Percentiles rank a stretch among this genome's conserved stretches.
These are phyloP conservation scores for Fennellomyces sp. DNA, from an alignment of 371 early-diverging fungal genomes.

Conservation along the genomic window DNA sequence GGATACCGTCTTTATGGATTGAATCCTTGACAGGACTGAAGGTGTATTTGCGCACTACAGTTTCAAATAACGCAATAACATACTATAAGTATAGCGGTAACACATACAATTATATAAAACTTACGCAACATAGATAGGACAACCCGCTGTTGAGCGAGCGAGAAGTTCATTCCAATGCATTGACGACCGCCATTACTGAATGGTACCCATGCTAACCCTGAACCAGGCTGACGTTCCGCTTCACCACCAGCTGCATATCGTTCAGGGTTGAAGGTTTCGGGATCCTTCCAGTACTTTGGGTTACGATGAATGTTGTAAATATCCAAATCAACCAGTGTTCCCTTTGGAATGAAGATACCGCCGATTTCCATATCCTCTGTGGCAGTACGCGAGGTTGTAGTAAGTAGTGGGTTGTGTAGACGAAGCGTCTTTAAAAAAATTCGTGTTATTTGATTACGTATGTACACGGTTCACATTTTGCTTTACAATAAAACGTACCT, in stretches of 20 bases:
- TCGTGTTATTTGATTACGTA: too few species aligned
- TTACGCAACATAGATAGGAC: slow-evolving; percentile 15
- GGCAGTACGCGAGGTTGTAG: slow-evolving; percentile 19
- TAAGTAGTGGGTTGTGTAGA: slow-evolving; percentile 11
- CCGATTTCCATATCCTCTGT: slow-evolving; percentile 42
- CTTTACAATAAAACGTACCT: slow-evolving; percentile 3
- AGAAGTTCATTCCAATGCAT: slow-evolving; percentile 19
- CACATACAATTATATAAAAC: too few species aligned
- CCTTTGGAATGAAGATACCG: slow-evolving; percentile 51
- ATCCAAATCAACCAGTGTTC: slow-evolving; percentile 37
- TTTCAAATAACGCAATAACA: too few species aligned
- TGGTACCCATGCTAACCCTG: slow-evolving; percentile 27
- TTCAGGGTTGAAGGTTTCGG: slow-evolving; percentile 22
- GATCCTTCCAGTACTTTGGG: slow-evolving; percentile 21
- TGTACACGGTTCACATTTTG: not conserved
- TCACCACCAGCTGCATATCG: slow-evolving; percentile 22
- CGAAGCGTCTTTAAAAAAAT: slow-evolving; percentile 20
- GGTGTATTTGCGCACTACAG: slow-evolving; percentile 17
- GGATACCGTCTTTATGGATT: slow-evolving; percentile 20
- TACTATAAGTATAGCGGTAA: too few species aligned
- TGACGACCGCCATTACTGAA: slow-evolving; percentile 26
- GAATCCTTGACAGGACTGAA: slow-evolving; percentile 17
- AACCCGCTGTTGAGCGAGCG: slow-evolving; percentile 15
- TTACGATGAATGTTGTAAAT: slow-evolving; percentile 27
- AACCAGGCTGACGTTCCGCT: slow-evolving; percentile 17